These are phyloP conservation scores for Hygrophila difformis DNA, from an alignment of 257 asterid genomes.

Conservation along the genomic window DNA sequence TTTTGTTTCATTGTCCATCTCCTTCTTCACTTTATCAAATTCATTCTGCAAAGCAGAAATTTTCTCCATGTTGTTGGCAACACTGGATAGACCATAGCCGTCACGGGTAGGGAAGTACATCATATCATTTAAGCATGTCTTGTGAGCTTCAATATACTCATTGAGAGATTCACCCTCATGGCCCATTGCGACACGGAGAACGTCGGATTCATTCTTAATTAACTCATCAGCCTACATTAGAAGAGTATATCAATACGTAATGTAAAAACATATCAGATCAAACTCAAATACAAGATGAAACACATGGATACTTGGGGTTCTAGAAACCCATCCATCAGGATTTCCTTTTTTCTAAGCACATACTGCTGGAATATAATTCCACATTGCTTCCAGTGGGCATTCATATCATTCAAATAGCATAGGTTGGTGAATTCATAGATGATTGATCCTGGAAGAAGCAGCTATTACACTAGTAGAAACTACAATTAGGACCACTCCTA, in stretches of 20 bases:
- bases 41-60: conserved; percentile 75
- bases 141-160: conserved; percentile 77
- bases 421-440: too few species aligned
- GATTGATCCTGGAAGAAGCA: too few species aligned
- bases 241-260: conserved; percentile 7
- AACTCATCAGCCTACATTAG: conserved; percentile 39
- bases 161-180: conserved; percentile 75
- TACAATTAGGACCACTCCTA: too few species aligned
- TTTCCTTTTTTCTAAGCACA: neutral
- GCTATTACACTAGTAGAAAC: too few species aligned
- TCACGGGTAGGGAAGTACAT: conserved; percentile 83
- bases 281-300: conserved; percentile 2
- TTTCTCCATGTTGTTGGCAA: conserved; percentile 81
- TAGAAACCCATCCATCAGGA: neutral
- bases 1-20: conserved; percentile 86
- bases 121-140: conserved; percentile 67
- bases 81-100: conserved; percentile 78
- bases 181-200: conserved; percentile 73
- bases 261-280: neutral
- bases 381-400: conserved; percentile 25
- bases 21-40: conserved; percentile 74
- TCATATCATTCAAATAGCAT: too few species aligned
- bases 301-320: neutral
- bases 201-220: conserved; percentile 49
- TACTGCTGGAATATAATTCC: neutral